Percentiles rank a stretch among this genome's conserved stretches.
phyloP scores from a whole-genome alignment of 192 early-diverging fungal genomes.

The Neocallimastix lanati region DNA sequence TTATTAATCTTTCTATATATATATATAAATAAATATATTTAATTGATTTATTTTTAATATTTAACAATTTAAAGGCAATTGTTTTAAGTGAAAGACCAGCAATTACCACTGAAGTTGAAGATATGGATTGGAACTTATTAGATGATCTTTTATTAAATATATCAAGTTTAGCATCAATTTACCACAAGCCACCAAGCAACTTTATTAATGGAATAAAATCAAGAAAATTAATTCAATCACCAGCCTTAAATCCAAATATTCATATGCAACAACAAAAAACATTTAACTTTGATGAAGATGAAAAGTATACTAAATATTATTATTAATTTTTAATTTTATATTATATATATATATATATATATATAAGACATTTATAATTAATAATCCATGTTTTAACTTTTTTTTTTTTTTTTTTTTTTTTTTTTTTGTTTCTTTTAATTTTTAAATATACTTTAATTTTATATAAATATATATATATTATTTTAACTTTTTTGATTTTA shows the following conservation, averaged over 20 bases:
- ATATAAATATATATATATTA: too few species aligned
- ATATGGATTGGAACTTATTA: constrained; percentile 30
- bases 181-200: constrained; percentile 70
- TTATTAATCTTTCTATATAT: too few species aligned
- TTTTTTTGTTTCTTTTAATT: too few species aligned
- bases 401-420: too few species aligned
- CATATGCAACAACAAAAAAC: background rate
- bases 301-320: constrained; percentile 6
- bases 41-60: too few species aligned
- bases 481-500: too few species aligned
- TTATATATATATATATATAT: constrained; percentile 28
- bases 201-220: constrained; percentile 35
- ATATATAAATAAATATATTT: too few species aligned
- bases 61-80: constrained; percentile 41
- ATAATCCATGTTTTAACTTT: too few species aligned
- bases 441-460: too few species aligned
- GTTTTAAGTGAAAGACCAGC: constrained; percentile 79
- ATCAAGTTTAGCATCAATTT: constrained; percentile 77
- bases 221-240: background rate
- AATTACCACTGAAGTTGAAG: constrained; percentile 44
- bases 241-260: background rate
- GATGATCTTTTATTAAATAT: constrained; percentile 80
- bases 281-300: background rate
- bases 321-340: constrained; percentile 15
- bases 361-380: too few species aligned